These are phyloP conservation scores for Scutellaria barbata DNA, from an alignment of 257 asterid genomes.

Conservation along the genomic window DNA sequence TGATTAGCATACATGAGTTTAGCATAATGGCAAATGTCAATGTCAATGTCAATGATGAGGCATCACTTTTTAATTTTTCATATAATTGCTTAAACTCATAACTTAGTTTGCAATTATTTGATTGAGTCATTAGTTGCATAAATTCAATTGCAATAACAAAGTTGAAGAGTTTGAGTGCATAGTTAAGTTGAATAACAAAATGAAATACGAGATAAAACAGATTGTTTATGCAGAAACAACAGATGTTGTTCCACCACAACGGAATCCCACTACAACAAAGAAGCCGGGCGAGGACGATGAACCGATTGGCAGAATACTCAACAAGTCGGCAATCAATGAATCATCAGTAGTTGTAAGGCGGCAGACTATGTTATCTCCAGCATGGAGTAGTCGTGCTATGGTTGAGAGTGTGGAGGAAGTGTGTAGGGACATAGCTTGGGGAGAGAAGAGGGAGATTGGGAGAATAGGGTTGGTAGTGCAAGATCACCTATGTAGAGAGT, in stretches of 20 bases:
- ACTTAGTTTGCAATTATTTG: background rate
- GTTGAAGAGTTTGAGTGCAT: background rate
- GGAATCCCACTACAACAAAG: slow-evolving; percentile 41
- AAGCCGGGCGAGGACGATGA: slow-evolving; percentile 54
- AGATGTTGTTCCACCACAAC: slow-evolving; percentile 9
- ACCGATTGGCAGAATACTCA: slow-evolving; percentile 32
- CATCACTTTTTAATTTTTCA: too few relatives aligned
- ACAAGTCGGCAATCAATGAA: slow-evolving; percentile 35
- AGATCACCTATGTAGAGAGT: slow-evolving; percentile 64
- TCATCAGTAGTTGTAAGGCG: slow-evolving; percentile 44
- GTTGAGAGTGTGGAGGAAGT: slow-evolving; percentile 73
- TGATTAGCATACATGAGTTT: background rate
- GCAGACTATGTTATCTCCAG: slow-evolving; percentile 38
- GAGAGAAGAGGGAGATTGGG: slow-evolving; percentile 68
- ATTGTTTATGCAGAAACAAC: too few relatives aligned
- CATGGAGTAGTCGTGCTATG: slow-evolving; percentile 67
- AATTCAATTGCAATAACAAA: background rate
- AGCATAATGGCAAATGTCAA: background rate
- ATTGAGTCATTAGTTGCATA: background rate
- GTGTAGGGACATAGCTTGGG: slow-evolving; percentile 73
- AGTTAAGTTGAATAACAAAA: background rate
- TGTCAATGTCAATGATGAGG: background rate
- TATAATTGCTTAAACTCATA: too few relatives aligned
- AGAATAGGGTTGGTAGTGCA: slow-evolving; percentile 69
- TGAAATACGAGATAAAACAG: background rate